A percentile compares a stretch with the other conserved stretches of the same genome.
Evolutionary conservation across 345 rosid genomes (phyloP).

Genomic region (Ceriops zippeliana): DNA sequence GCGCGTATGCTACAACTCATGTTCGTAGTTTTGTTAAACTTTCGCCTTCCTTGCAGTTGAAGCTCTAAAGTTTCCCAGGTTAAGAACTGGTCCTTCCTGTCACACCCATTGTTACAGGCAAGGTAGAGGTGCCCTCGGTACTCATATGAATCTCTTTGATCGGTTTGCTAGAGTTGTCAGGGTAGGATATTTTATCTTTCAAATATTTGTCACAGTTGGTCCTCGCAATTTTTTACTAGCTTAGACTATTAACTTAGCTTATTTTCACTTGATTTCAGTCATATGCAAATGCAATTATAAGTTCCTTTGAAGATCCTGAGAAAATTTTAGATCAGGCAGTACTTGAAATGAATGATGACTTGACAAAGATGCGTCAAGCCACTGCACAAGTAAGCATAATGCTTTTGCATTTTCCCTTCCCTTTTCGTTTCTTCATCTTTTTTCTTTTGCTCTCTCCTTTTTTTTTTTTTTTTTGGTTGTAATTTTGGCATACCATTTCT

Average conservation of each 20-base stretch:
- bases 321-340: conserved; percentile 75
- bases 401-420: not conserved
- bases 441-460: not conserved
- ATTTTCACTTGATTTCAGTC: conserved; percentile 44
- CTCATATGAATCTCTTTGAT: conserved; percentile 62
- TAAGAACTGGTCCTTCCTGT: conserved; percentile 9
- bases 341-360: conserved; percentile 78
- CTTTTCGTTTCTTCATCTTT: not conserved
- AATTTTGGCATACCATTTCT: not conserved
- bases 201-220: not conserved
- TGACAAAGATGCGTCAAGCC: conserved; percentile 82
- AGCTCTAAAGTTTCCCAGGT: conserved; percentile 14
- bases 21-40: not conserved
- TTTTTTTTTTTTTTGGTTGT: not conserved
- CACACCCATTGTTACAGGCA: conserved; percentile 34
- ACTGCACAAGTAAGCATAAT: conserved; percentile 65
- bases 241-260: conserved; percentile 7
- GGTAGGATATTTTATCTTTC: conserved; percentile 33
- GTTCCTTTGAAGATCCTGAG: conserved; percentile 76
- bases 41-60: conserved; percentile 16
- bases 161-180: conserved; percentile 67
- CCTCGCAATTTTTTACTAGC: not conserved
- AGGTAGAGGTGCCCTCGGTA: conserved; percentile 51
- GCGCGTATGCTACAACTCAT: not conserved
- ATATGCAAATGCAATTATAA: conserved; percentile 67